Percentiles rank a stretch among this genome's conserved stretches.
These are phyloP conservation scores for Phalaenopsis hybrid DNA, from an alignment of 116 monocot genomes.

Conservation along the genomic window DNA sequence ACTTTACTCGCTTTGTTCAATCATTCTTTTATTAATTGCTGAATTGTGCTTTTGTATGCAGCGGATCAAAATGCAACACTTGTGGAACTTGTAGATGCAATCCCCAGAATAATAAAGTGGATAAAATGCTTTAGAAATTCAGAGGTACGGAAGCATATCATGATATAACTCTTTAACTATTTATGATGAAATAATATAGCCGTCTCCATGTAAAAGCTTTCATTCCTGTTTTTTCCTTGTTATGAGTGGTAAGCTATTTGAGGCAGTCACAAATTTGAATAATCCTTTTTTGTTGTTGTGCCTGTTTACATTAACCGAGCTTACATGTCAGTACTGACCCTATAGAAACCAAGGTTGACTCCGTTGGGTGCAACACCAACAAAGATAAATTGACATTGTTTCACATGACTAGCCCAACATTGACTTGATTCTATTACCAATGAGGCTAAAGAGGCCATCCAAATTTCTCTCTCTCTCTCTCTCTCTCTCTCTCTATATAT, in stretches of 20 bases:
- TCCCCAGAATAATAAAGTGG: conserved; percentile 81
- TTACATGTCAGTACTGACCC: background rate
- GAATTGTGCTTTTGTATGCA: conserved; percentile 30
- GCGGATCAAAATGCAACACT: conserved; percentile 48
- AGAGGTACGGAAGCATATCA: conserved; percentile 29
- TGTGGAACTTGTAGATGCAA: conserved; percentile 43
- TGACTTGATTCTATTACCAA: too few relatives aligned
- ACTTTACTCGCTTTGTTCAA: background rate
- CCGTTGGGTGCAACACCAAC: too few relatives aligned
- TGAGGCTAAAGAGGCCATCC: too few relatives aligned
- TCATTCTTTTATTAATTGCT: background rate
- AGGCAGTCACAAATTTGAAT: background rate
- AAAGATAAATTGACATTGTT: too few relatives aligned
- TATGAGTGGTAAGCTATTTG: background rate
- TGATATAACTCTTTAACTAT: background rate
- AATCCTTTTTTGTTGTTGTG: background rate
- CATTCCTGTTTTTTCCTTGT: background rate
- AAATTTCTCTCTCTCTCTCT: too few relatives aligned
- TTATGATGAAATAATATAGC: background rate
- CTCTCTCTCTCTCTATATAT: too few relatives aligned
- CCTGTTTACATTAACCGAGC: background rate
- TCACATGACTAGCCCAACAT: too few relatives aligned
- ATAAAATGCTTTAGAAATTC: conserved; percentile 34
- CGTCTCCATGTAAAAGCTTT: background rate
- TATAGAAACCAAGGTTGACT: background rate